Base-by-base conservation (phyloP, 805 yeast genomes). In the Kurtzmaniella fragi region DNA sequence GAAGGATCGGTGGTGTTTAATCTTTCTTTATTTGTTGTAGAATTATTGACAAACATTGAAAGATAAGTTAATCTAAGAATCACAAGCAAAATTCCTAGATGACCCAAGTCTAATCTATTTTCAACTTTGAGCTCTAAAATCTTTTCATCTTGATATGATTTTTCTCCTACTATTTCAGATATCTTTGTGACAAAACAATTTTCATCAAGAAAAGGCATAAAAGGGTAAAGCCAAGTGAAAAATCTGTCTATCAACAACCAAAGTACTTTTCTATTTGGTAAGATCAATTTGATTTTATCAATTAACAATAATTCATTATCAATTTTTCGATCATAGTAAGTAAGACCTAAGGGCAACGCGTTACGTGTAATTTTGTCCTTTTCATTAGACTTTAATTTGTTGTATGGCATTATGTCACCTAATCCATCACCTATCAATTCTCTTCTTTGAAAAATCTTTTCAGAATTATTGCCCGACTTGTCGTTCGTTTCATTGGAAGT, bases 141-240 rank as follows among this genome's bases (percentile, higher is more conserved):
- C 9, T 45, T 49, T 9, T 34, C 54, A 28, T 61, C 67, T 23
- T 48, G 46, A 42, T 46, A 43, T 11, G 57, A 44, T 11, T 54
- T 47, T 0, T 59, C 53, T 0, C 73, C 72, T 3, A 76, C 48
- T 1, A 75, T 56, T 4, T 42, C 43, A 3, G 46, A 41, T 3
- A 71, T 46, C 8, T 52, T 49, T 4, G 50, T 47, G 3, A 49
- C 50, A 39, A 74, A 74, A 28, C 49, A 46, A 2, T 42, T 46
- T 41, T 67, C 64, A 41, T 72, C 76, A 15, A 75, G 31, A 35
- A 55, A 72, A 1, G 81, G 80, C 56, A 65, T 60, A 44, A 67
- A 73, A 2, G 78, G 75, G 47, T 73, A 72, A 5, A 74, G 47
- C 45, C 57, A 59, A 15, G 50, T 48, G 52, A 72, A 75, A 47